These are phyloP conservation scores for Debaryomyces hansenii DNA, from an alignment of 805 yeast species.

Conservation along the genomic window DNA sequence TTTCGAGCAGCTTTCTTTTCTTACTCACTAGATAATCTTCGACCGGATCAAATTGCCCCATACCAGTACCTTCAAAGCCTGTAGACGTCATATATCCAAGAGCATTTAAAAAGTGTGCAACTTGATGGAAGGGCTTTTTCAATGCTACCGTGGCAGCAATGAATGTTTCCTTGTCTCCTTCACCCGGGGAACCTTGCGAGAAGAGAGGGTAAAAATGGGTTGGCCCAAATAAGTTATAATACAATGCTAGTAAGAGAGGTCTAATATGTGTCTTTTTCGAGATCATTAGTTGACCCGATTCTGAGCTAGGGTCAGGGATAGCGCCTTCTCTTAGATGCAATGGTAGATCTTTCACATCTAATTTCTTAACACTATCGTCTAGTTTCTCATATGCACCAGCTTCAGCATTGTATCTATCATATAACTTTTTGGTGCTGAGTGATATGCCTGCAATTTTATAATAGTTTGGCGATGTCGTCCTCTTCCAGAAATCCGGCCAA, in stretches of 20 bases:
- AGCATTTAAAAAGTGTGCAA: conserved; percentile 51
- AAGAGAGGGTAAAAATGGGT: conserved; percentile 41
- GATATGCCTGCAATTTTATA: conserved; percentile 65
- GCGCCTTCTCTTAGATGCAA: conserved; percentile 33
- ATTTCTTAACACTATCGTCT: neutral
- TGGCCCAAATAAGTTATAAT: conserved; percentile 45
- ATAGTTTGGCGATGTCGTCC: conserved; percentile 74
- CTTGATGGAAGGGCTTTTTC: conserved; percentile 52
- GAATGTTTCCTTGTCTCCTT: conserved; percentile 80
- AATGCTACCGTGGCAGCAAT: conserved; percentile 64
- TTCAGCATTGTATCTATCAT: conserved; percentile 34
- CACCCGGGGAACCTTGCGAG: conserved; percentile 57
- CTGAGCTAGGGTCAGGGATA: conserved; percentile 33
- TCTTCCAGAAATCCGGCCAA: conserved; percentile 91
- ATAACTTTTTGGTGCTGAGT: conserved; percentile 24
- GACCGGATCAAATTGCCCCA: conserved; percentile 75
- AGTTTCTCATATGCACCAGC: conserved; percentile 17
- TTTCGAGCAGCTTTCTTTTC: conserved; percentile 11
- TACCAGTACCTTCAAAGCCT: conserved; percentile 64
- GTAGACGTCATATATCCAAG: conserved; percentile 43
- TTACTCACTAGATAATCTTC: conserved; percentile 45
- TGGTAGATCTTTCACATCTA: conserved; percentile 18
- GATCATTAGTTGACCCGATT: conserved; percentile 44
- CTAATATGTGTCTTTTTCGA: conserved; percentile 38
- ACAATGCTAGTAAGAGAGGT: conserved; percentile 38